Percentiles rank a stretch among this genome's conserved stretches.
Conservation (phyloP, 257 asterid genomes). For the Coffea eugenioides region DNA sequence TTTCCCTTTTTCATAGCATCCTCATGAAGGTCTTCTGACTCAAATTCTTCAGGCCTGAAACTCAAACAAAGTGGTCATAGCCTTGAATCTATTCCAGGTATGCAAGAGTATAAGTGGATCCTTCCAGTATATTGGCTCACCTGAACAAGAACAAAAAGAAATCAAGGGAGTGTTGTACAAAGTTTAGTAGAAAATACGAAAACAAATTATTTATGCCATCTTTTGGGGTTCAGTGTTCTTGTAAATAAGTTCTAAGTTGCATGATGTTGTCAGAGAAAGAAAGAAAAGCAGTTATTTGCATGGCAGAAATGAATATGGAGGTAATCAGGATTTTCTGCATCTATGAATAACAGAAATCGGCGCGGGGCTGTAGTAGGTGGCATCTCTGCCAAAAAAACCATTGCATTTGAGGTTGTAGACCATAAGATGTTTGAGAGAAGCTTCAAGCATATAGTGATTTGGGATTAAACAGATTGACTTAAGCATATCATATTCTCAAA, state of each 20-base stretch:
- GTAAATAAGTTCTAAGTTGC: background rate
- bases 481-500: background rate
- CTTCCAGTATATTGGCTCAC: constrained; percentile 95
- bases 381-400: background rate
- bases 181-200: background rate
- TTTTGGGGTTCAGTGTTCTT: background rate
- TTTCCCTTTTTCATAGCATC: constrained; percentile 34
- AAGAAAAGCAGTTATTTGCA: background rate
- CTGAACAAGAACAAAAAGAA: constrained; percentile 34
- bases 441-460: background rate
- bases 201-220: background rate
- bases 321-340: background rate
- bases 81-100: constrained; percentile 66
- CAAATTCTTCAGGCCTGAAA: constrained; percentile 79
- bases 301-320: background rate
- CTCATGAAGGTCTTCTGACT: constrained; percentile 28
- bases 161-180: background rate
- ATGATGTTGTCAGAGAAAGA: background rate
- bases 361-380: background rate
- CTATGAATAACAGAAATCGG: background rate
- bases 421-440: background rate
- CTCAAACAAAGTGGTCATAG: constrained; percentile 80
- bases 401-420: background rate
- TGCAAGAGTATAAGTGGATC: constrained; percentile 81
- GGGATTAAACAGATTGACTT: background rate